These are phyloP conservation scores for Panaeolus cyanescens DNA, from an alignment of 768 basidiomycete species.

Conservation along the genomic window DNA sequence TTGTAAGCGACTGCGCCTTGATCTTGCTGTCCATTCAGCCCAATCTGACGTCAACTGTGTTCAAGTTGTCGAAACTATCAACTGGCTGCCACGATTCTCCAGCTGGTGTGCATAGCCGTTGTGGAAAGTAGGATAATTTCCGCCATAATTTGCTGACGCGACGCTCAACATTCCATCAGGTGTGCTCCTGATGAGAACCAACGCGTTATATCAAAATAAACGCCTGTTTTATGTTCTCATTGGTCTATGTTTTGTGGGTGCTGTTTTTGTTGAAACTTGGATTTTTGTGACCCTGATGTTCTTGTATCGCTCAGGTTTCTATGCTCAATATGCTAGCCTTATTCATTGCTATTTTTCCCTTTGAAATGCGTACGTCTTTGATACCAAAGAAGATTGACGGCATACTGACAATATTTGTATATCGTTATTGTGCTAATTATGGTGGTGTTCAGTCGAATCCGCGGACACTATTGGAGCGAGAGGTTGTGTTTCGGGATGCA, in stretches of 20 bases:
- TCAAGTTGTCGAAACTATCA: conserved; percentile 12
- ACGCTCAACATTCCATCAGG: not conserved
- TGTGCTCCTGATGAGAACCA: conserved; percentile 13
- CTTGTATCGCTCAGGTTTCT: conserved; percentile 1
- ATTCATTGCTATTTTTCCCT: conserved; percentile 9
- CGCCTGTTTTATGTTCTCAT: conserved; percentile 5
- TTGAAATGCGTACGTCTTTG: conserved; percentile 15
- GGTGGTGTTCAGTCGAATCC: not conserved
- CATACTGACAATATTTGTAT: too few relatives aligned
- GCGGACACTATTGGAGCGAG: not conserved
- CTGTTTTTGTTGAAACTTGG: not conserved
- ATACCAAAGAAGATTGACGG: too few relatives aligned
- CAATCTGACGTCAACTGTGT: not conserved
- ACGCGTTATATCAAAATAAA: conserved; percentile 13
- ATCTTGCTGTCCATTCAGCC: not conserved
- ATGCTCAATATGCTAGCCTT: conserved; percentile 12
- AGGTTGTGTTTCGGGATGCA: conserved; percentile 17
- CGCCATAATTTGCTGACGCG: not conserved
- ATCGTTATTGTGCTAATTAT: too few relatives aligned
- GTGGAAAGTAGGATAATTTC: conserved; percentile 6
- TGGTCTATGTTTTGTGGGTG: conserved; percentile 3
- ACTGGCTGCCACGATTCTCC: conserved; percentile 3
- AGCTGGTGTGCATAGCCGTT: conserved; percentile 8
- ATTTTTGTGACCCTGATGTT: not conserved
- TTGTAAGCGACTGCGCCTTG: not conserved